These are phyloP conservation scores for Henckelia pumila DNA, from an alignment of 257 asterid species.

Conservation along the genomic window DNA sequence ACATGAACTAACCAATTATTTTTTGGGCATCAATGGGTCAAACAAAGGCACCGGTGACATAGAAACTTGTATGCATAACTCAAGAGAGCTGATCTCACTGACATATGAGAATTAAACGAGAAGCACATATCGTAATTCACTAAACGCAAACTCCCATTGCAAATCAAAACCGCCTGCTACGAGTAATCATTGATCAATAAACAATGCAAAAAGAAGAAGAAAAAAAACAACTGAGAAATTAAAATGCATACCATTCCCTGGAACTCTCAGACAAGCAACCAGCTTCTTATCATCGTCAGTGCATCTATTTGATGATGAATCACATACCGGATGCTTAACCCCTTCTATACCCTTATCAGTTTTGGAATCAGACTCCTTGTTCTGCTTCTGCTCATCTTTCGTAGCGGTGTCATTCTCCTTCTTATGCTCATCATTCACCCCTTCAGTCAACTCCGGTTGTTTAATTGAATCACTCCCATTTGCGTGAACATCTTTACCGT, in stretches of 20 bases:
- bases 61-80: not conserved
- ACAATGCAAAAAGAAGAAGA: not conserved
- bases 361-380: slow-evolving; percentile 27
- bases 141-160: not conserved
- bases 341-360: slow-evolving; percentile 26
- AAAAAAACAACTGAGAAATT: slow-evolving; percentile 12
- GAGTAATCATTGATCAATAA: slow-evolving; percentile 14
- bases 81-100: not conserved
- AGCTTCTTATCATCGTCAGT: slow-evolving; percentile 54
- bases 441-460: slow-evolving; percentile 25
- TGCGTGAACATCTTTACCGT: slow-evolving; percentile 23
- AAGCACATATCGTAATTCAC: not conserved
- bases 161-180: not conserved
- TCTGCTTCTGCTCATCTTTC: slow-evolving; percentile 37
- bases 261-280: slow-evolving; percentile 87
- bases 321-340: slow-evolving; percentile 46
- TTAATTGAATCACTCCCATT: slow-evolving; percentile 26
- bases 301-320: slow-evolving; percentile 70
- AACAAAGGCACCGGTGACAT: not conserved
- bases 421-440: slow-evolving; percentile 20
- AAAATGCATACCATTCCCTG: slow-evolving; percentile 68
- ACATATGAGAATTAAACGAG: not conserved
- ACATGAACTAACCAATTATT: no score
- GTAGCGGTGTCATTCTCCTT: slow-evolving; percentile 25
- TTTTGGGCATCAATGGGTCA: not conserved